Percentiles rank a stretch among this genome's conserved stretches.
Conservation (phyloP, 768 basidiomycete genomes). For the Leccinum disarticulatum region DNA sequence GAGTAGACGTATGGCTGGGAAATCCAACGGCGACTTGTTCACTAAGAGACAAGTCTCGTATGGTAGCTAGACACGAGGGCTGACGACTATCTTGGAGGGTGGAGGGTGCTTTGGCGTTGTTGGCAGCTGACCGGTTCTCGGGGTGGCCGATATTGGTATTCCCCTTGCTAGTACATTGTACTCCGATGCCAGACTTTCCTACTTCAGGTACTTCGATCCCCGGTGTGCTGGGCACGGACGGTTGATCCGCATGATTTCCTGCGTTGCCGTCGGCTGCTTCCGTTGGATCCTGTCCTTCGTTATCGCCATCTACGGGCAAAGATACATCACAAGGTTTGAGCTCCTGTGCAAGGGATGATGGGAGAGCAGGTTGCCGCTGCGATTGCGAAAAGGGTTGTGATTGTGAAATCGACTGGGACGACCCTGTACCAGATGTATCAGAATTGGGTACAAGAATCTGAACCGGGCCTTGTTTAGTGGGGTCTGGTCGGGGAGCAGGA, state of each 20-base stretch:
- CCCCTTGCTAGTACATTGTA: background rate
- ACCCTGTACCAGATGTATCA: conserved; percentile 45
- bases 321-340: conserved; percentile 22
- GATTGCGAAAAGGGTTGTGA: conserved; percentile 27
- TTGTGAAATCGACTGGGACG: conserved; percentile 34
- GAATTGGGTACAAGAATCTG: conserved; percentile 57
- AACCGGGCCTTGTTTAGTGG: conserved; percentile 34
- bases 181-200: conserved; percentile 4
- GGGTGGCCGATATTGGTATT: background rate
- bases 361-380: conserved; percentile 29
- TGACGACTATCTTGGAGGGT: background rate
- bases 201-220: conserved; percentile 13
- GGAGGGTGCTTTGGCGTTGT: conserved; percentile 6
- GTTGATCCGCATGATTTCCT: background rate
- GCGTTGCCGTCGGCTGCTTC: background rate
- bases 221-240: conserved; percentile 5
- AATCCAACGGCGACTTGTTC: background rate
- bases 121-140: conserved; percentile 4
- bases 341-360: conserved; percentile 22
- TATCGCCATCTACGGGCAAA: background rate
- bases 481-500: conserved; percentile 33
- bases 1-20: background rate
- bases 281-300: background rate
- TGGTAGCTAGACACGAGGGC: background rate
- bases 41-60: background rate